Evolutionary conservation across 2,329 filamentous ascomycete genomes (phyloP), one percentile per base, ranked within the genome.

Genomic region (Botrytis hyacinthi): DNA sequence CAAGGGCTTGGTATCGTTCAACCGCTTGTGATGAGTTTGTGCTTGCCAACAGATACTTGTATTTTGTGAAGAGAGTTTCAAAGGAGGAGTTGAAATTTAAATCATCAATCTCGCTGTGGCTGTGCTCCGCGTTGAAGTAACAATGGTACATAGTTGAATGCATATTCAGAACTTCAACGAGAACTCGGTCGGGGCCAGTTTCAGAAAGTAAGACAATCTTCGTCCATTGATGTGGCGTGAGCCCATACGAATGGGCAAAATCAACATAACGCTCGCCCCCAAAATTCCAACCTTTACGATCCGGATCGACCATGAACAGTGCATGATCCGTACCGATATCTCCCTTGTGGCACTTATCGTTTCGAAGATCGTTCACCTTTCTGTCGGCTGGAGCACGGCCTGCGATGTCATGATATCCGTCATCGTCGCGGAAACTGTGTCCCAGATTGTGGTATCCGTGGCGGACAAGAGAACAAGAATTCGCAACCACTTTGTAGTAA

Each of bases 11-110:
- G 46, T 67, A n/a, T 67, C 46, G 22, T 3, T 18, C 3, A 2
- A 2, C 6, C 32, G 44, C 7, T 37, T 0, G 12, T 1, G 1
- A 10, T 29, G 8, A 7, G 8, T 26, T 26, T 16, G 9, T 7
- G 10, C 12, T 54, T 40, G 7, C 46, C 12, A 67, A 40, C 1
- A 40, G 32, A 54, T 18, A 1, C 32, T 18, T 37, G 44, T 40
- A 51, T 10, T 22, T 32, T 1, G 1, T 7, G 14, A 37, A 40
- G 10, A 67, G 4, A 22, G 20, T 40, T n/a, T 10, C 22, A n/a
- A 40, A 67, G 3, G 4, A 16, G 26, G 3, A 2, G 4, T 40
- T 32, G 32, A 67, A 67, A 6, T 9, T 16, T 29, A 35, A 6
- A 35, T 20, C 10, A 20, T 40, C 46, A n/a, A 51, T 29, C 4